Evolutionary conservation across 192 early-diverging fungal genomes (phyloP), one percentile per base, ranked within the genome.

Genomic region (Backusella parvicylindrica): DNA sequence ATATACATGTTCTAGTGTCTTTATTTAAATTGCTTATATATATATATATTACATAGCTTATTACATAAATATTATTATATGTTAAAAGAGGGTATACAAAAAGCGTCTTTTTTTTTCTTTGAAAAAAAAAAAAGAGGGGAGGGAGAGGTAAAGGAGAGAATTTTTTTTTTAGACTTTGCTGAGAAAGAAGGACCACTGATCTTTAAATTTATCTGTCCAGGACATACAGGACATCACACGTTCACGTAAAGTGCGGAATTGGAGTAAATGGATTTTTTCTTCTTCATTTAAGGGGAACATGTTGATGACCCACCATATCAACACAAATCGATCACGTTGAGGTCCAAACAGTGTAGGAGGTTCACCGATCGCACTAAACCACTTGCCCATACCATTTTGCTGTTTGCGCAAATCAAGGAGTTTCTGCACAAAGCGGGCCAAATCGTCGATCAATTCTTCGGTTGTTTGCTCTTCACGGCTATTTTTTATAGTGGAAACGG

Each of bases 301-400:
- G 3, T 84, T 80, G 32, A 83, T 84, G 0, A 86, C 68, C 87
- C 88, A 89, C 73, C 81, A 89, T 7, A 79, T 82, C 3, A 78
- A 21, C 3, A 75, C 43, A 21, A 75, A 65, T 7, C 65, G 40
- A 30, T 75, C 74, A 30, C 74, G 64, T 0, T 37, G 12, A 15
- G 74, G 43, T 18, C 74, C 74, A 37, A 43, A 26, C 12, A 36
- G 36, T 4, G 38, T 49, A 81, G 78, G 70, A 78, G 82, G 36
- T 75, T 78, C 23, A 69, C 73, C 83, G 69, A 79, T 1, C 71
- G 84, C 37, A 75, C 70, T 3, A 64, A 74, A 8, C 79, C 76
- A 37, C 68, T 77, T 63, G 70, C 77, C 36, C 37, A 75, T 41
- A 8, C 66, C 26, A 15, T 67, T 64, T 23, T 43, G 63, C 7